Evolutionary conservation across 2,329 filamentous ascomycete genomes (phyloP), one percentile per base, ranked within the genome.

Genomic region (Incumbomyces lentus): DNA sequence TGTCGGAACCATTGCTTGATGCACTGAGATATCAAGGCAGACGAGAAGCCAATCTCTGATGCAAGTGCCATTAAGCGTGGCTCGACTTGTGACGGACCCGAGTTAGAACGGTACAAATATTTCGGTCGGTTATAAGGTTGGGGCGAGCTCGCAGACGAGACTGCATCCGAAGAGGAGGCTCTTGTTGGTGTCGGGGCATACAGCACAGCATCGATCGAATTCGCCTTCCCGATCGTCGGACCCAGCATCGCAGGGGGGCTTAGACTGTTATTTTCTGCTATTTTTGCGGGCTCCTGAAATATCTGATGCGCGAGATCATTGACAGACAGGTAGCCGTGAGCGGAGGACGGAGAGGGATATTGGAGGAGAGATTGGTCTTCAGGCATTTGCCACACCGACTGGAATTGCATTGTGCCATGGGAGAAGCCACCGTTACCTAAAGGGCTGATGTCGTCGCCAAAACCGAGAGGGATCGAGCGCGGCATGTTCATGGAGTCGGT

Each of bases 231-330:
- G 8, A 53, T 18, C 32, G 53, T 47, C 4, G 53, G 22, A 40
- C 26, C n/a, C 8, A 26, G 17, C 35, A 22, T 14, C 18, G 3
- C 10, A 18, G 41, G 18, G 7, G 34, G 18, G 17, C 22, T 11
- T 31, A 30, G 19, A 14, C 13, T 35, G 31, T 10, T 35, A 39
- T 17, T 11, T 34, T 39, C 36, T 14, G 19, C 30, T 30, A 32
- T n/a, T n/a, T 22, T 16, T 5, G 35, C 26, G 6, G 37, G 31
- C 29, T 57, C 55, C 6, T 47, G 52, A 38, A 57, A 56, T 22
- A 57, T 57, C 34, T 57, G 50, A 16, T 57, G 54, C 4, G 55
- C 55, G 12, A 57, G 48, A 40, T 57, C 55, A 14, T 49, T 56
- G 32, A 57, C 50, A 2, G 55, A 53, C 33, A 57, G 43, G 40